phyloP scores from a whole-genome alignment of 208 protist genomes.

The Acanthamoeba divionensis region DNA sequence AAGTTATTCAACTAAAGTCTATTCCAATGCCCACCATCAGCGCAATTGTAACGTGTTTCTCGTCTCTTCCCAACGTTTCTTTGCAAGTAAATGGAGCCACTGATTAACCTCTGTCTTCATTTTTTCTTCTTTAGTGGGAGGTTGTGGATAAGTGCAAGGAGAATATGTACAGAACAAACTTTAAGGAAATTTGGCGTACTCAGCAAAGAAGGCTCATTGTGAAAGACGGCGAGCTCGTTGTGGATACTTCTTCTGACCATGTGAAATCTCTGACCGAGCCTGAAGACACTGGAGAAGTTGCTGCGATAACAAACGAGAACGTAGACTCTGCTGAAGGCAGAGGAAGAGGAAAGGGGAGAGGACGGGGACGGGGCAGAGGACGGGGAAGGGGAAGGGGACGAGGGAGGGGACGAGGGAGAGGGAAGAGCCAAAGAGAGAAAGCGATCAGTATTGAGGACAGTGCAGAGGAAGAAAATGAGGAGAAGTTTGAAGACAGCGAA shows the following conservation, averaged over 20 bases:
- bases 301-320: neutral
- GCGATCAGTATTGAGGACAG: neutral
- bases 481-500: neutral
- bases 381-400: neutral
- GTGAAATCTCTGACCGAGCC: neutral
- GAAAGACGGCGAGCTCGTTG: neutral
- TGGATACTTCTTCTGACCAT: neutral
- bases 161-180: constrained; percentile 19
- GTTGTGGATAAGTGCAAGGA: constrained; percentile 19
- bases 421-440: neutral
- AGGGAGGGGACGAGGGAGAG: neutral
- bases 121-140: neutral
- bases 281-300: neutral
- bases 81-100: neutral
- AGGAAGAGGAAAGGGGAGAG: neutral
- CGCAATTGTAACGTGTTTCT: neutral
- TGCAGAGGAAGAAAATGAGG: neutral
- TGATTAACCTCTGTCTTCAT: neutral
- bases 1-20: neutral
- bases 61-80: neutral
- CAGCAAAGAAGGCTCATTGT: neutral
- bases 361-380: neutral
- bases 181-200: neutral
- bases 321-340: neutral
- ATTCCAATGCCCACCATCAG: neutral